Evolutionary conservation across 1,139 yeast genomes (phyloP), one percentile per base, ranked within the genome.

Genomic region (Debaryomyces sp.): DNA sequence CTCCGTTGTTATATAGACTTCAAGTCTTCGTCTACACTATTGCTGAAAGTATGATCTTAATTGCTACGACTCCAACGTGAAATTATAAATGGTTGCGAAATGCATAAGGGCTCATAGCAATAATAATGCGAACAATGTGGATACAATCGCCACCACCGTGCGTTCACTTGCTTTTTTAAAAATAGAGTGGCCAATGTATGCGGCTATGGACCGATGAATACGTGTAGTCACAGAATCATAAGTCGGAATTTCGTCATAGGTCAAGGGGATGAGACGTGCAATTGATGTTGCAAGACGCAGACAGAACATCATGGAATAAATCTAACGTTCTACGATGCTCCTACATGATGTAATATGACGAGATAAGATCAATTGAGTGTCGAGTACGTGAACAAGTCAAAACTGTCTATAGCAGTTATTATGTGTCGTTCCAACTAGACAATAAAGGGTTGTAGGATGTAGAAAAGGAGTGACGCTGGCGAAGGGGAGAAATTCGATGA

Each of bases 1-100:
- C 15, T 30, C 36, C 18, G 35, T 29, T 13, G 34, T 40, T 40
- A 40, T 17, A 40, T 40, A 40, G 26, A 29, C 33, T 34, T 10
- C 41, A 24, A 18, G 26, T 10, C 24, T 13, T 27, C 34, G 23
- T 29, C 13, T 39, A 39, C 36, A 12, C 18, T 40, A 40, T 40
- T 40, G 43, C 43, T 40, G 32, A 12, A 40, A 9, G 43, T 40
- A 40, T 40, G 43, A 40, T 40, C 36, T 40, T 40, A 12, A 30
- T 40, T 40, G 43, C 43, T 40, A 26, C 30, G 35, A 40, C 36
- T 30, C 27, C 33, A 40, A 30, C 43, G 43, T 40, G 43, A 40
- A 40, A 29, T 40, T 40, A n/a, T 29, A 30, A 29, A 30, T 40
- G 43, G 43, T 40, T 40, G 43, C 43, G 43, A 40, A 40, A 40